phyloP scores from a whole-genome alignment of 2,329 filamentous ascomycete species.

The Colletotrichum lupini region DNA sequence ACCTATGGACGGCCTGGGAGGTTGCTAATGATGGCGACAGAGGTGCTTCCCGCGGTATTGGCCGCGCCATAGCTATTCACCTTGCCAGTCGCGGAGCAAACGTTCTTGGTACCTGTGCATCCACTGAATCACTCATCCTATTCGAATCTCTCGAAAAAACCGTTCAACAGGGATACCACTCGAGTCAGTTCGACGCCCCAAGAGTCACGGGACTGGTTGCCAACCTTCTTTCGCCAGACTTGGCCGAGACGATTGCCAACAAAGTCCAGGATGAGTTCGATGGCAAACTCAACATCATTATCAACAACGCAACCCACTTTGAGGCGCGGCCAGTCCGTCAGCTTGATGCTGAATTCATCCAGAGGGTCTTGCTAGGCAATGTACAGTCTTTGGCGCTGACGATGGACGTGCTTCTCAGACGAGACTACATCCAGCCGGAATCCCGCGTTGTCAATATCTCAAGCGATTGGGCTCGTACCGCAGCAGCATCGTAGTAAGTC shows the following conservation, averaged over 20 bases:
- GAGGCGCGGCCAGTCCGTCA: slow-evolving; percentile 45
- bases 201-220: slow-evolving; percentile 43
- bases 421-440: slow-evolving; percentile 43
- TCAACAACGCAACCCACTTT: slow-evolving; percentile 43
- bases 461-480: background rate
- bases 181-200: slow-evolving; percentile 24
- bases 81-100: slow-evolving; percentile 43
- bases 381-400: slow-evolving; percentile 48
- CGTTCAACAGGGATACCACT: background rate
- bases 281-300: slow-evolving; percentile 45
- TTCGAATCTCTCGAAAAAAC: background rate
- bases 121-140: background rate
- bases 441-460: slow-evolving; percentile 50
- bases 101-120: slow-evolving; percentile 45
- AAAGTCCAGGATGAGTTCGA: slow-evolving; percentile 39
- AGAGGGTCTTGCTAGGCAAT: slow-evolving; percentile 46
- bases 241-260: slow-evolving; percentile 42
- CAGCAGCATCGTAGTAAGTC: background rate
- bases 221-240: slow-evolving; percentile 43
- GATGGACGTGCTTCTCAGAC: slow-evolving; percentile 47
- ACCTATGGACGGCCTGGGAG: too few species aligned
- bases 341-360: slow-evolving; percentile 41
- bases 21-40: slow-evolving; percentile 55
- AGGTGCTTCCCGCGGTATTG: slow-evolving; percentile 63
- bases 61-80: slow-evolving; percentile 42